A percentile compares a stretch with the other conserved stretches of the same genome.
Evolutionary conservation across 352 stramenopile genomes (phyloP).

Genomic region (Thalassiosira livingstoniorum): DNA sequence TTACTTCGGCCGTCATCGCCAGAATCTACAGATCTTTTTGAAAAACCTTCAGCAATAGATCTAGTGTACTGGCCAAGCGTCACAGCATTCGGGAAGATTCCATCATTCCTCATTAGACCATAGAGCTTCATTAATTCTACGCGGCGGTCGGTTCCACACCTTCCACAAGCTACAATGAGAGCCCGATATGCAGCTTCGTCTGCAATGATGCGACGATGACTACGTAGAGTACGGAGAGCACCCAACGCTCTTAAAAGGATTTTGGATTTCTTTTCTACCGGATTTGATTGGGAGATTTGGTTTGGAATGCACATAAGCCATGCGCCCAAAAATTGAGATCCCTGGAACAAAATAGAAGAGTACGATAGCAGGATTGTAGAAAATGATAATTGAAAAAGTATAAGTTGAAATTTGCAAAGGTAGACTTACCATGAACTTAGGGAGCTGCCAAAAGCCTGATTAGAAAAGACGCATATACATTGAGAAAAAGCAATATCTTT

Average conservation of each 20-base stretch:
- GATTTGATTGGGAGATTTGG: conserved; percentile 68
- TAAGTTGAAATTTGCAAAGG: not conserved
- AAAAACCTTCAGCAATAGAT: conserved; percentile 84
- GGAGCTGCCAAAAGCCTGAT: conserved; percentile 81
- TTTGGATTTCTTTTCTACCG: conserved; percentile 70
- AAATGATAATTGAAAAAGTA: not conserved
- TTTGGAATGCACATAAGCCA: conserved; percentile 80
- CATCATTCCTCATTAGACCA: conserved; percentile 77
- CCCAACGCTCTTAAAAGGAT: conserved; percentile 80
- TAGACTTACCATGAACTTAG: conserved; percentile 80
- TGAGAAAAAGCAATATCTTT: too few relatives aligned
- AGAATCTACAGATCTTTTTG: conserved; percentile 57
- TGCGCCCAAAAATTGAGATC: conserved; percentile 81
- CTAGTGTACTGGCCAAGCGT: conserved; percentile 85
- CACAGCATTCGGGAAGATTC: conserved; percentile 82
- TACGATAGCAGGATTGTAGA: too few relatives aligned
- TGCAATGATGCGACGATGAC: conserved; percentile 75
- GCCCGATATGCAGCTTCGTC: conserved; percentile 83
- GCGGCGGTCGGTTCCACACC: conserved; percentile 71
- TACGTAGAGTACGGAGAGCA: conserved; percentile 72
- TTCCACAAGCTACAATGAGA: conserved; percentile 82
- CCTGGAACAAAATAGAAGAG: too few relatives aligned
- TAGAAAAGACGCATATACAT: too few relatives aligned
- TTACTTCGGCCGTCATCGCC: conserved; percentile 46
- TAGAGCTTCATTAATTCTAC: conserved; percentile 82